Conservation (phyloP, 2,329 filamentous ascomycete species). For the Curvularia spicifera region DNA sequence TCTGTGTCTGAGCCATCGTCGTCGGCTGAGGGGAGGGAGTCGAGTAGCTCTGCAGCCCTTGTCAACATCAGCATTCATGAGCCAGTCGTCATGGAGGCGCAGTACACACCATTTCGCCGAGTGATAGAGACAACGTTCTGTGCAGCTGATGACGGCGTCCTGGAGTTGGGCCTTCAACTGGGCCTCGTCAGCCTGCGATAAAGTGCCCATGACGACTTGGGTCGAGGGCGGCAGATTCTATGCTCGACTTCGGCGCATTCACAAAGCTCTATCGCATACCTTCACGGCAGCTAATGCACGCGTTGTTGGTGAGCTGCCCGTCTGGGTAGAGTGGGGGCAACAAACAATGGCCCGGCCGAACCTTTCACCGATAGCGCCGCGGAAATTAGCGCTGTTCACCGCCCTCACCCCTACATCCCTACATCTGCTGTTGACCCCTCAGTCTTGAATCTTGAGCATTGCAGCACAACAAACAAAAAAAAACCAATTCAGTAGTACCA, state of each 20-base stretch:
- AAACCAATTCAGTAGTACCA: not conserved
- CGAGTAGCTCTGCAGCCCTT: slow-evolving; percentile 94
- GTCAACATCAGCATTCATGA: slow-evolving; percentile 35
- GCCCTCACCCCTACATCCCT: slow-evolving; percentile 8
- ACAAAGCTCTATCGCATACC: slow-evolving; percentile 6
- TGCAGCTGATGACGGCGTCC: slow-evolving; percentile 87
- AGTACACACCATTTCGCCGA: slow-evolving; percentile 85
- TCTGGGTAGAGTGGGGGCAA: slow-evolving; percentile 26
- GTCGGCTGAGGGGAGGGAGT: slow-evolving; percentile 71
- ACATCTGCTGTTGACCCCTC: slow-evolving; percentile 20
- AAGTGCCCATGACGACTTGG: slow-evolving; percentile 17
- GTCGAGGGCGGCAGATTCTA: not conserved
- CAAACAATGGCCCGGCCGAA: slow-evolving; percentile 25
- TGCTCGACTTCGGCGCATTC: not conserved
- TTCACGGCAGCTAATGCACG: slow-evolving; percentile 20
- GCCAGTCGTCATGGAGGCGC: not conserved
- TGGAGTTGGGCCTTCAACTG: slow-evolving; percentile 78
- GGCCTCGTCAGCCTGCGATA: slow-evolving; percentile 53
- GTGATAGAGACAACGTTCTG: slow-evolving; percentile 92
- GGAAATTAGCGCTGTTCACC: slow-evolving; percentile 8
- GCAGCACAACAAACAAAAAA: not conserved
- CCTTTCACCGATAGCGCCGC: slow-evolving; percentile 25
- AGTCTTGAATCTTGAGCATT: slow-evolving; percentile 8
- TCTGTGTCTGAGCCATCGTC: slow-evolving; percentile 65
- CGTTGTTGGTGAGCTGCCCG: slow-evolving; percentile 30